phyloP scores from a whole-genome alignment of 2,329 filamentous ascomycete species.

The Shiraia bambusicola region DNA sequence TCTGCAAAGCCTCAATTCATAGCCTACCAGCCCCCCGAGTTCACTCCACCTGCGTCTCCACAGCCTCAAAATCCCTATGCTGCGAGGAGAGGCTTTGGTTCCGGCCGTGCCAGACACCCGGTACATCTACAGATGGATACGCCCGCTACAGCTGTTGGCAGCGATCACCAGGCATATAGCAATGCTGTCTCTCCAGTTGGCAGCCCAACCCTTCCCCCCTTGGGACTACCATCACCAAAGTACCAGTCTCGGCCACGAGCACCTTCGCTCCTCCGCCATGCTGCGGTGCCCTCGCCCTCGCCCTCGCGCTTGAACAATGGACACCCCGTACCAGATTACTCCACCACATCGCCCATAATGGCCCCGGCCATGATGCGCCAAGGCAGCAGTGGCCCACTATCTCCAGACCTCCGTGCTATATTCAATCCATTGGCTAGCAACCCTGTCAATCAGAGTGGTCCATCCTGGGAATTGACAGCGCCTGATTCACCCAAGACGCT shows the following conservation, averaged over 20 bases:
- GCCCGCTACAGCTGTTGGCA: conserved; percentile 23
- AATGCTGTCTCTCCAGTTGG: conserved; percentile 24
- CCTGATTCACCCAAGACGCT: conserved; percentile 24
- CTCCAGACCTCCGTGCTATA: conserved; percentile 35
- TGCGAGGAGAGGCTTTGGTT: conserved; percentile 24
- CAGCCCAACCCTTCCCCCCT: conserved; percentile 34
- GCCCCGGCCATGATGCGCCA: conserved; percentile 27
- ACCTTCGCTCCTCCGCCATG: conserved; percentile 44
- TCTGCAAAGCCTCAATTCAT: conserved; percentile 21
- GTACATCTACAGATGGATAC: conserved; percentile 35
- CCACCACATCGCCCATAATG: conserved; percentile 29
- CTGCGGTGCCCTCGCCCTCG: conserved; percentile 31
- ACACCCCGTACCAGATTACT: conserved; percentile 20
- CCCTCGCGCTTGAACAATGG: conserved; percentile 33
- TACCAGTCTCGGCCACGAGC: conserved; percentile 46
- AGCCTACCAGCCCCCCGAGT: conserved; percentile 32
- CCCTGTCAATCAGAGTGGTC: conserved; percentile 29
- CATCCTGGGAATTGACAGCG: conserved; percentile 25
- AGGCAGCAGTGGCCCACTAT: conserved; percentile 27
- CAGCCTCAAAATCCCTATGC: conserved; percentile 21
- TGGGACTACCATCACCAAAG: conserved; percentile 44
- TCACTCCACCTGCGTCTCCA: conserved; percentile 39
- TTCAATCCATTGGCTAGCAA: conserved; percentile 42
- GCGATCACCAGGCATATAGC: conserved; percentile 29
- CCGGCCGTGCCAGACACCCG: conserved; percentile 26